Evolutionary conservation across 2,329 filamentous ascomycete genomes (phyloP), one percentile per base, ranked within the genome.

Genomic region (Chaetothyriales sp.): DNA sequence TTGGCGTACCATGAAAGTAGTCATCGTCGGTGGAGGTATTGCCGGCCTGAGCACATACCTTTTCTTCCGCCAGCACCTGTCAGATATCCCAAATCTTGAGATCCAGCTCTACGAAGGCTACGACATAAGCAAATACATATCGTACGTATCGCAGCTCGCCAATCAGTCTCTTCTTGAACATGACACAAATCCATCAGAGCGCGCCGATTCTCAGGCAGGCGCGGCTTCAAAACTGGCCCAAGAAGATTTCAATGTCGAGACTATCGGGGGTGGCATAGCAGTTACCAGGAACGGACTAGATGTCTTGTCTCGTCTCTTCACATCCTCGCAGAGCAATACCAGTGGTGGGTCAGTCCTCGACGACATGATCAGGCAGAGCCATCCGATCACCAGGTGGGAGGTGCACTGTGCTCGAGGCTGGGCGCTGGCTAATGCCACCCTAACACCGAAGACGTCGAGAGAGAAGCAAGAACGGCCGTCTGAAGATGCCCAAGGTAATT

Each of bases 11-110:
- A 70, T 71, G 69, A 70, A 69, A 53, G 69, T 72, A 40, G 61
- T 66, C 19, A 70, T 73, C 13, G 60, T 72, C 40, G 70, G 70
- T n/a, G 69, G 61, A 13, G 70, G 69, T 29, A 70, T 73, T 52
- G 62, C 63, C 47, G 70, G 69, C 22, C 68, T 67, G 49, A 52
- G 66, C 9, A 61, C 61, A 43, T 72, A 71, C 50, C 63, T 72
- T 8, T 62, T 64, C 29, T 59, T 73, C 4, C 64, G 64, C 48
- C 71, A 71, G 50, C 65, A 69, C 48, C 65, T 73, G 7, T 40
- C 48, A 5, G 49, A 55, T 20, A 46, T 18, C 44, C n/a, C 18
- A 22, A 54, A 59, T 7, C 63, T 69, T 49, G 58, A 65, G 28
- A 64, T 66, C 56, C 64, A 56, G 18, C 67, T 73, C 48, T 70